Evolutionary conservation across 2,329 filamentous ascomycete genomes (phyloP).

Genomic region (Cladosporium phlei): DNA sequence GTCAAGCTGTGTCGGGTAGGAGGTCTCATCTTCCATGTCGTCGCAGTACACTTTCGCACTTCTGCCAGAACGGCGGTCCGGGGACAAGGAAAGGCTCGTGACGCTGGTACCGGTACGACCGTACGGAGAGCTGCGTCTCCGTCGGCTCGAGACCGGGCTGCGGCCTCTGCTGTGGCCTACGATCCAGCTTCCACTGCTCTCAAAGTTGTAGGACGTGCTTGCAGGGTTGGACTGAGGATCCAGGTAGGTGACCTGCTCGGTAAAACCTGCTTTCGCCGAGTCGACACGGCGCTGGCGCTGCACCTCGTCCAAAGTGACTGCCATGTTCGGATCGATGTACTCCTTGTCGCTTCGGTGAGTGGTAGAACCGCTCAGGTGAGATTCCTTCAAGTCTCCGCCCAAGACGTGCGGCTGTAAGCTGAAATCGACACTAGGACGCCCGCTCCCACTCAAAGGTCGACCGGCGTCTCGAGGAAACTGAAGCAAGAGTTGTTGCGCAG

Average conservation of each 20-base stretch:
- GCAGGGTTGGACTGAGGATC: conserved; percentile 36
- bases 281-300: conserved; percentile 19
- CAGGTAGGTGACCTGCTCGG: conserved; percentile 30
- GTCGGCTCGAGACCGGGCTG: conserved; percentile 32
- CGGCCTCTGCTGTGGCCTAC: conserved; percentile 33
- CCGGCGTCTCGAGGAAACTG: conserved; percentile 55
- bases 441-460: conserved; percentile 5
- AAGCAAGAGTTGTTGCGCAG: conserved; percentile 66
- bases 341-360: conserved; percentile 41
- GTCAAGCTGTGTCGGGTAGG: conserved; percentile 4
- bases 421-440: conserved; percentile 5
- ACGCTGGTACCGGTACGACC: conserved; percentile 24
- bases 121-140: conserved; percentile 32
- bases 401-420: conserved; percentile 2
- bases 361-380: conserved; percentile 36
- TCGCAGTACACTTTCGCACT: conserved; percentile 10
- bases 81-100: conserved; percentile 14
- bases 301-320: conserved; percentile 43
- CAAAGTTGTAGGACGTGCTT: conserved; percentile 39
- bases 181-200: conserved; percentile 42
- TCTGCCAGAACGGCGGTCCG: conserved; percentile 7
- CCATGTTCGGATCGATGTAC: conserved; percentile 44
- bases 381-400: conserved; percentile 16
- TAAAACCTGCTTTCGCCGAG: conserved; percentile 16
- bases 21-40: not conserved